Evolutionary conservation across 345 rosid species (phyloP), one percentile per base, ranked within the genome.

Genomic region (Hypericum androsaemum): DNA sequence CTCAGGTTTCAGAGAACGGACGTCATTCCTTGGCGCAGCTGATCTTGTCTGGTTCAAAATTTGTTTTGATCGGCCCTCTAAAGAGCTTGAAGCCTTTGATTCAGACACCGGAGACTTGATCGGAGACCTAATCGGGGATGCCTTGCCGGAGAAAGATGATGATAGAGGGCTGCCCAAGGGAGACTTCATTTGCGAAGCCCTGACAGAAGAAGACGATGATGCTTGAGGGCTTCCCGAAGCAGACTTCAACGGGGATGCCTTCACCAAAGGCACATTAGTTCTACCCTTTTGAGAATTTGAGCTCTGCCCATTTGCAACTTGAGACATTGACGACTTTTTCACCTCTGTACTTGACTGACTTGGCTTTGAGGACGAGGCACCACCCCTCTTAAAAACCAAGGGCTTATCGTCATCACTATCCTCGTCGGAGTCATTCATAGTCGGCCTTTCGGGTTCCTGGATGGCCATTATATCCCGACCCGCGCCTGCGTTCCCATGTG

Each of bases 371-470:
- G 77, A 35, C 10, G 62, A 64, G 43, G 37, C 54, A 45, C 10
- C 73, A 53, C 6, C 61, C 79, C 97, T 80, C 73, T 67, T 86
- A 57, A 80, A 80, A 54, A 69, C 55, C 8, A 76, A 0, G 43
- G 95, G 97, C 37, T 38, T 64, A n/a, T 57, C 67, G 2, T 75
- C 89, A 7, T 85, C 95, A 0, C 77, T 84, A 14, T 75, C 83
- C 3, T 78, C 83, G 39, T 72, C 72, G 38, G 53, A 61, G 63
- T 73, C 76, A 62, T 63, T 65, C 7, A 54, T 55, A 52, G 54
- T 32, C 41, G 62, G 70, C 49, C 78, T 81, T 37, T 74, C 61
- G 49, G 89, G 63, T 70, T 80, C 71, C 44, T 77, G 81, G 61
- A 79, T 72, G 66, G 84, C 78, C 96, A 92, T 83, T 77, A 57